A percentile compares a stretch with the other conserved stretches of the same genome.
These are phyloP conservation scores for Alternaria brassicicola DNA, from an alignment of 2,329 filamentous ascomycete genomes.

Conservation along the genomic window DNA sequence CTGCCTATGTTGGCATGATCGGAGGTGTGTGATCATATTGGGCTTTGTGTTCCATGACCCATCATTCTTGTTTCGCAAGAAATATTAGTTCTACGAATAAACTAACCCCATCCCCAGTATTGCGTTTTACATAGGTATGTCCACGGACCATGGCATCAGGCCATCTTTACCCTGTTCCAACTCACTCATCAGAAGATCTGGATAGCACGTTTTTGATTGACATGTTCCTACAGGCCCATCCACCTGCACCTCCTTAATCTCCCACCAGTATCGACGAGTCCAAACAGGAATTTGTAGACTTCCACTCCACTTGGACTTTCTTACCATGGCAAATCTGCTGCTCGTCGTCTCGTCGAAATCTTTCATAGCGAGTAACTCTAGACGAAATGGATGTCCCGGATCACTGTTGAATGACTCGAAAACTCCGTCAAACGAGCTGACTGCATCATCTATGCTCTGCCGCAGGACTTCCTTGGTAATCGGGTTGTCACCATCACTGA, in stretches of 20 bases:
- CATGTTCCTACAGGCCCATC: neutral
- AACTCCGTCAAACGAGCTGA: neutral
- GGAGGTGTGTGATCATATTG: slow-evolving; percentile 33
- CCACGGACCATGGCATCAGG: slow-evolving; percentile 37
- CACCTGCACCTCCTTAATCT: neutral
- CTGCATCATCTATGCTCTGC: neutral
- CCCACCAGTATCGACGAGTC: neutral
- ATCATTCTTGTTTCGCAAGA: slow-evolving; percentile 29
- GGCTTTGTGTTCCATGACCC: slow-evolving; percentile 35
- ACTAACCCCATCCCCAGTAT: slow-evolving; percentile 18
- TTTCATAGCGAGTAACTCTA: neutral
- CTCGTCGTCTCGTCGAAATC: neutral
- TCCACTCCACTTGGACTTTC: neutral
- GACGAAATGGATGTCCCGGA: neutral
- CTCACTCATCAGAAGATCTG: neutral
- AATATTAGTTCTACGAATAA: slow-evolving; percentile 12
- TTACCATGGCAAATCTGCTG: neutral
- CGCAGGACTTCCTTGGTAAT: neutral
- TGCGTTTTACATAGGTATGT: no score
- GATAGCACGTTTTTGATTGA: neutral
- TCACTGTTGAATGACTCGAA: neutral
- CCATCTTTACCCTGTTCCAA: slow-evolving; percentile 19
- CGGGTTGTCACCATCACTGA: neutral
- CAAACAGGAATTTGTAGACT: neutral
- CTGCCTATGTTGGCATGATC: slow-evolving; percentile 38